phyloP scores from a whole-genome alignment of 371 early-diverging fungal species.

The Mortierella sp. region DNA sequence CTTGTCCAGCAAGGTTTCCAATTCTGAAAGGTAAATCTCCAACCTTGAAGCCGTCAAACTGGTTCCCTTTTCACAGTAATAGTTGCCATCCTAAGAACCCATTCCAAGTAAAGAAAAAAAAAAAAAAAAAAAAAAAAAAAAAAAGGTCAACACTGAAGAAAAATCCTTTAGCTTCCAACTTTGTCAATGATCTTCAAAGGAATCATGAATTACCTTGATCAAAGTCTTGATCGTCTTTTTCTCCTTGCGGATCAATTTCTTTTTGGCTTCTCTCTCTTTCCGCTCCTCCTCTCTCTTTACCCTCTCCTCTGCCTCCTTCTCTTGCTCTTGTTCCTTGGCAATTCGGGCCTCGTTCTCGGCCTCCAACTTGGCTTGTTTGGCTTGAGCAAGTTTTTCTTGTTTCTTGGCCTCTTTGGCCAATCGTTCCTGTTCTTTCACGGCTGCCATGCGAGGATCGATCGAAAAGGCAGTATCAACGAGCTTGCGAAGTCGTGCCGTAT shows the following conservation, averaged over 20 bases:
- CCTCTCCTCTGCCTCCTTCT: conserved; percentile 64
- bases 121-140: background rate
- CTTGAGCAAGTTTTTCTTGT: conserved; percentile 81
- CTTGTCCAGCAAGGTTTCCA: conserved; percentile 75
- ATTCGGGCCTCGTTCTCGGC: conserved; percentile 66
- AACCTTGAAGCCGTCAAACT: conserved; percentile 64
- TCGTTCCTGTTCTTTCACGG: conserved; percentile 91
- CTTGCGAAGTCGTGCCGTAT: conserved; percentile 86
- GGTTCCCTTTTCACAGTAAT: conserved; percentile 68
- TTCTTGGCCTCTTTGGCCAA: conserved; percentile 89
- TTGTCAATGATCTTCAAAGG: too few relatives aligned
- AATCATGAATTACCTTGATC: conserved; percentile 58
- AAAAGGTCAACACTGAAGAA: background rate
- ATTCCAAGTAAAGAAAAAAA: background rate
- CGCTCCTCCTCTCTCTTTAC: conserved; percentile 75
- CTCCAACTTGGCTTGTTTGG: conserved; percentile 59
- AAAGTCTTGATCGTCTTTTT: conserved; percentile 87
- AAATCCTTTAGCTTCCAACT: too few relatives aligned
- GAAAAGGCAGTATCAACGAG: conserved; percentile 79
- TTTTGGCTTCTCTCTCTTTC: conserved; percentile 75
- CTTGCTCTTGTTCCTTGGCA: conserved; percentile 54
- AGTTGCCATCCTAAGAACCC: conserved; percentile 68
- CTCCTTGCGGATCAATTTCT: conserved; percentile 88
- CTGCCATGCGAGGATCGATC: conserved; percentile 90
- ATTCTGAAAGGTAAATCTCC: conserved; percentile 69